phyloP scores from a whole-genome alignment of 2,329 filamentous ascomycete species.

The Bipolaris zeicola region DNA sequence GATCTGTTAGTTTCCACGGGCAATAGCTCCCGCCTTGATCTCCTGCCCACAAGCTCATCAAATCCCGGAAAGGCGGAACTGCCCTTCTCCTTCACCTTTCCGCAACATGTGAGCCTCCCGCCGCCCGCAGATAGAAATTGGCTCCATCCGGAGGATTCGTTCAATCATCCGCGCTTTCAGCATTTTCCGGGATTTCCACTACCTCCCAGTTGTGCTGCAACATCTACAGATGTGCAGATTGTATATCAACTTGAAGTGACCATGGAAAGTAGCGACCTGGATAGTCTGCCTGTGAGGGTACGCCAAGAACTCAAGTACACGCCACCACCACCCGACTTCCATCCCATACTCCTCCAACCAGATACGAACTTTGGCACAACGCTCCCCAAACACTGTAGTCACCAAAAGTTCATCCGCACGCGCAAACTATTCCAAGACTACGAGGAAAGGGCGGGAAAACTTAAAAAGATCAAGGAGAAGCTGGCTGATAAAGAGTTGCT shows the following conservation, averaged over 20 bases:
- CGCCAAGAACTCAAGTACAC: slow-evolving; percentile 20
- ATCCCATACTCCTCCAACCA: slow-evolving; percentile 22
- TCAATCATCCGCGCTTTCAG: slow-evolving; percentile 31
- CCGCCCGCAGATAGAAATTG: slow-evolving; percentile 20
- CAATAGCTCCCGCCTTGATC: slow-evolving; percentile 28
- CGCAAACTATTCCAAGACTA: slow-evolving; percentile 31
- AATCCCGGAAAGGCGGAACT: slow-evolving; percentile 30
- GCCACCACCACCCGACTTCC: slow-evolving; percentile 22
- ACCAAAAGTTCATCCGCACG: slow-evolving; percentile 30
- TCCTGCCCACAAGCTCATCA: slow-evolving; percentile 25
- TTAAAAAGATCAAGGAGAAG: slow-evolving; percentile 27
- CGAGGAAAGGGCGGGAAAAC: slow-evolving; percentile 22
- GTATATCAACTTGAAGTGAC: slow-evolving; percentile 26
- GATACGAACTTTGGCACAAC: slow-evolving; percentile 20
- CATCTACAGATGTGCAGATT: slow-evolving; percentile 15
- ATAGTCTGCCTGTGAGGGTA: slow-evolving; percentile 5
- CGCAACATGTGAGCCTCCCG: slow-evolving; percentile 20
- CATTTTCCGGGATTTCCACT: slow-evolving; percentile 30
- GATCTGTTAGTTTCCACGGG: slow-evolving; percentile 28
- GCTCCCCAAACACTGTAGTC: slow-evolving; percentile 25
- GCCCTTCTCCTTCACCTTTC: slow-evolving; percentile 35
- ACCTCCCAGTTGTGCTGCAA: slow-evolving; percentile 21
- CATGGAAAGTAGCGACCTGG: slow-evolving; percentile 9
- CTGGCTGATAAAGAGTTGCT: slow-evolving; percentile 30
- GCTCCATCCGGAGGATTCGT: slow-evolving; percentile 24